These are phyloP conservation scores for Pigoraptor vietnamica DNA, from an alignment of 78 protist genomes.

Conservation along the genomic window DNA sequence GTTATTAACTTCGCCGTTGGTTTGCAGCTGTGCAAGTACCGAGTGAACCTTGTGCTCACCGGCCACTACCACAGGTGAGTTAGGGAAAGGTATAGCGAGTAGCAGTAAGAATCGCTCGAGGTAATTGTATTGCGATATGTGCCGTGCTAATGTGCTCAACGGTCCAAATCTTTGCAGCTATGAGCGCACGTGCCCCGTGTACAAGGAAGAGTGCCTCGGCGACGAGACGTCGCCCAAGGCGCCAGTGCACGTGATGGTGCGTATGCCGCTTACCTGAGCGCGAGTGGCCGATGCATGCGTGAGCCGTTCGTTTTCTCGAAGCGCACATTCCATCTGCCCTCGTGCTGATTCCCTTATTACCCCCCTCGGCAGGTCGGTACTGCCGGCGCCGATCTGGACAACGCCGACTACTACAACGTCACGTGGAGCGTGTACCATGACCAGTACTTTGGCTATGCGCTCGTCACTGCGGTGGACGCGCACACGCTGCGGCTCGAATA, in stretches of 20 bases:
- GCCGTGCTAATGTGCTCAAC: too few relatives aligned
- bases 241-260: background rate
- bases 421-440: background rate
- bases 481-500: background rate
- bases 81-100: too few relatives aligned
- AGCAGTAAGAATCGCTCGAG: too few relatives aligned
- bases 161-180: too few relatives aligned
- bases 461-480: background rate
- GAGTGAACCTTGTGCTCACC: background rate
- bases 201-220: background rate
- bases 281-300: too few relatives aligned
- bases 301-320: too few relatives aligned
- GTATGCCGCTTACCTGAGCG: too few relatives aligned
- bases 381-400: constrained; percentile 2
- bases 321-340: too few relatives aligned
- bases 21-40: background rate
- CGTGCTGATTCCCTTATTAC: too few relatives aligned
- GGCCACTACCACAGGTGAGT: constrained; percentile 8
- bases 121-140: too few relatives aligned
- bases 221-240: background rate
- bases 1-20: too few relatives aligned
- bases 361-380: background rate
- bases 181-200: background rate
- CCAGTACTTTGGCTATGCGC: background rate
- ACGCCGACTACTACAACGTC: background rate